phyloP scores from a whole-genome alignment of 176 grass and related monocot genomes.

The Rhynchospora tenuis region DNA sequence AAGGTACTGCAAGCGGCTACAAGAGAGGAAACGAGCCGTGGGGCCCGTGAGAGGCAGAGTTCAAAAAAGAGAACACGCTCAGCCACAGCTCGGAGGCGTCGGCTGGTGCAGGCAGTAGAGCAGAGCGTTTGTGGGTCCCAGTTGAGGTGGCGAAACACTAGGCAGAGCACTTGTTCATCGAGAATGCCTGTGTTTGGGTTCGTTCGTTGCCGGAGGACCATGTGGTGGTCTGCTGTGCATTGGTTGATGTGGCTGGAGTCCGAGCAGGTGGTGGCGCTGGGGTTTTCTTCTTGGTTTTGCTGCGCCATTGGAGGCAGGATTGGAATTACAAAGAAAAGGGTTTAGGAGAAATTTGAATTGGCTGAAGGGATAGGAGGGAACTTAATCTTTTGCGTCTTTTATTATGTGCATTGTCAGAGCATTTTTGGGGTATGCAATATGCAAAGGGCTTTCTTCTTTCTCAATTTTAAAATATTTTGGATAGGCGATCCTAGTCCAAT shows the following conservation, averaged over 20 bases:
- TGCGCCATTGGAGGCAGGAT: neutral
- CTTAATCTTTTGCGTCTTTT: too few species aligned
- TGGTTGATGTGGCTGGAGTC: neutral
- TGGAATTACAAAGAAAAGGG: too few species aligned
- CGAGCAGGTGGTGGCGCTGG: neutral
- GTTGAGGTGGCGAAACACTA: slow-evolving; percentile 51
- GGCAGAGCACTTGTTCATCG: slow-evolving; percentile 52
- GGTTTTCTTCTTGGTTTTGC: neutral
- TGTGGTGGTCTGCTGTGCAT: neutral
- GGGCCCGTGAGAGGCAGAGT: slow-evolving; percentile 56
- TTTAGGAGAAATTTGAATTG: neutral
- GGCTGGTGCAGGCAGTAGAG: slow-evolving; percentile 48
- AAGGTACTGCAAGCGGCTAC: neutral
- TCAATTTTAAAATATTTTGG: too few species aligned
- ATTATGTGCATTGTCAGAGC: too few species aligned
- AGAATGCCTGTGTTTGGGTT: slow-evolving; percentile 48
- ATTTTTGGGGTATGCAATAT: too few species aligned
- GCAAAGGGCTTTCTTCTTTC: too few species aligned
- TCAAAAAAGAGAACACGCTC: slow-evolving; percentile 60
- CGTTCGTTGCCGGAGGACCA: neutral
- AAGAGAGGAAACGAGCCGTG: neutral
- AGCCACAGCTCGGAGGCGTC: slow-evolving; percentile 47
- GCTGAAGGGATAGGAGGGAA: too few species aligned
- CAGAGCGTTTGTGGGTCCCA: slow-evolving; percentile 55
- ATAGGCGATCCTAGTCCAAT: too few species aligned